Percentiles rank a stretch among this genome's conserved stretches.
phyloP scores from a whole-genome alignment of 306 rosid genomes.

The Malus sylvestris region DNA sequence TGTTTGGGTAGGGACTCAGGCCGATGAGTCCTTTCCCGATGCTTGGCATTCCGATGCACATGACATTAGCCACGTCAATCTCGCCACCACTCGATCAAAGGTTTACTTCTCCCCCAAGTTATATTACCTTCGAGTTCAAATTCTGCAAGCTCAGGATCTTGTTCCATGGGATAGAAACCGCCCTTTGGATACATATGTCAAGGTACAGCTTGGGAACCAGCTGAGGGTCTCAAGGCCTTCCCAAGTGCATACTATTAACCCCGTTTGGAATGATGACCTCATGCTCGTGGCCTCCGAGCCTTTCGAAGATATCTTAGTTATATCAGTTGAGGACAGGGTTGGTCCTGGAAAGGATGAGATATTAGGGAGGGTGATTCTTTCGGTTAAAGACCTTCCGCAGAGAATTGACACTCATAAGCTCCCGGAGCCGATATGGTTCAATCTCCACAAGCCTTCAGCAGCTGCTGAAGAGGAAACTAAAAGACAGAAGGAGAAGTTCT shows the following conservation, averaged over 20 bases:
- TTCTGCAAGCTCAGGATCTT: constrained; percentile 86
- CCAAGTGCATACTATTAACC: constrained; percentile 33
- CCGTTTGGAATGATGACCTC: constrained; percentile 80
- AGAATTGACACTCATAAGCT: constrained; percentile 48
- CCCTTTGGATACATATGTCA: constrained; percentile 37
- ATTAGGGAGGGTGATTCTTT: constrained; percentile 53
- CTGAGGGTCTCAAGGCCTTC: constrained; percentile 38
- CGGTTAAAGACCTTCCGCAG: constrained; percentile 40
- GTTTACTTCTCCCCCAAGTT: constrained; percentile 90
- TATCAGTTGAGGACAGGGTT: constrained; percentile 57
- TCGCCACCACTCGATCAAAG: constrained; percentile 67
- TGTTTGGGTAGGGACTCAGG: constrained; percentile 97
- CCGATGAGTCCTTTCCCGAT: constrained; percentile 84
- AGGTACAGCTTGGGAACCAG: constrained; percentile 57
- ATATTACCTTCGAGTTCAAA: constrained; percentile 68
- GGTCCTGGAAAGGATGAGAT: constrained; percentile 54
- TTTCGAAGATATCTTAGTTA: constrained; percentile 54
- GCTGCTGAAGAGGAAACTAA: constrained; percentile 44
- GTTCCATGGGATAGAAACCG: constrained; percentile 55
- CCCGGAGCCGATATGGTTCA: constrained; percentile 71
- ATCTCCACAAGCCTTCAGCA: constrained; percentile 44
- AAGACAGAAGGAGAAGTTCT: constrained; percentile 74
- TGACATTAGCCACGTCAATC: constrained; percentile 53
- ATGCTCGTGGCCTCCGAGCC: constrained; percentile 92
- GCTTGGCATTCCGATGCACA: constrained; percentile 99